Evolutionary conservation across 2,329 filamentous ascomycete species (phyloP), one percentile per base, ranked within the genome.

Genomic region (Fusarium sublunatum): DNA sequence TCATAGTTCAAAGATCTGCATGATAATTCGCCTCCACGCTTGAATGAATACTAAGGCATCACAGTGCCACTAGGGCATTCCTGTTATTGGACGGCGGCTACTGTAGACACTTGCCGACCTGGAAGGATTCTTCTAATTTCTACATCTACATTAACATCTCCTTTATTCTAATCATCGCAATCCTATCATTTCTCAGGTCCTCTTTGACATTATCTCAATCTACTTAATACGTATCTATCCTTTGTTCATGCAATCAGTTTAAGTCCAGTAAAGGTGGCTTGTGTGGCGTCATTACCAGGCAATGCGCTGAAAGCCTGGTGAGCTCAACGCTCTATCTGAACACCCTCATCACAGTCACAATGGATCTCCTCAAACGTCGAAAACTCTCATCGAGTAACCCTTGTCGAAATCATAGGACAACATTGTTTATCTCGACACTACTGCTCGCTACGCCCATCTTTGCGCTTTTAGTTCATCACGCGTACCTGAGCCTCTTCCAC

Each of bases 381-480:
- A 58, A 8, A 19, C 7, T 24, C 12, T 46, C 57, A 26, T 44
- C 25, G 5, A 51, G 12, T 4, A 43, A 39, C 1, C 52, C 53
- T 3, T 62, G 47, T 12, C 50, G 48, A 35, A 45, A 57, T 28
- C 56, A 51, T 8, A 56, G 31, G 28, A 38, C 15, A 10, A 39
- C 38, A 4, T 9, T 58, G 9, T 32, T 67, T 3, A 11, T 68
- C 28, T 47, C 46, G 15, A 34, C 54, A 10, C 41, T 70, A 38
- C 53, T 70, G 9, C 38, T 70, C 4, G 52, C 47, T 12, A 12
- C 50, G 24, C 50, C 65, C 3, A 35, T 69, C 3, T 42, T 58
- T n/a, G 40, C 53, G 6, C 26, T 70, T 7, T 25, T 70, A 5
- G 39, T 69, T 13, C 66, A 69, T 41, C 61, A 57, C 38, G 40